These are phyloP conservation scores for Orbilia brochopaga DNA, from an alignment of 2,329 filamentous ascomycete species.

Conservation along the genomic window DNA sequence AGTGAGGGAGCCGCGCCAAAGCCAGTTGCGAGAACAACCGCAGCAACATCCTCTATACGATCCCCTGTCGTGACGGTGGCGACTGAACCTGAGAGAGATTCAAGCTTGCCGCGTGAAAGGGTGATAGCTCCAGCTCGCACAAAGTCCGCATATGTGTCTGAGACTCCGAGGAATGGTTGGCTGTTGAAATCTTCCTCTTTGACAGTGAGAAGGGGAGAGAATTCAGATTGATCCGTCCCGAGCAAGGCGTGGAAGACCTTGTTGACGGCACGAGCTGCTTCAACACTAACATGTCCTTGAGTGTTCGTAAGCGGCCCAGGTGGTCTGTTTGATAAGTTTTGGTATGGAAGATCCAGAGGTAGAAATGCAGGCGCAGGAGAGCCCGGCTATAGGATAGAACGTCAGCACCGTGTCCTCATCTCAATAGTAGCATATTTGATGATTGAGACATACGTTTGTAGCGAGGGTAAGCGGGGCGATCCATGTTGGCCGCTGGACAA, in stretches of 20 bases:
- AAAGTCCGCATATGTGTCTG: conserved; percentile 75
- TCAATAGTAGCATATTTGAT: too few species aligned
- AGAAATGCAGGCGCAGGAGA: conserved; percentile 67
- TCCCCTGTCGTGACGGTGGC: conserved; percentile 57
- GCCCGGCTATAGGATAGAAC: conserved; percentile 58
- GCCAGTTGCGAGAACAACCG: conserved; percentile 76
- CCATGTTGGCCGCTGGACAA: conserved; percentile 74
- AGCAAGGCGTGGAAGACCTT: conserved; percentile 62
- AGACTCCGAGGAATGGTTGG: conserved; percentile 72
- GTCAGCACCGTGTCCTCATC: conserved; percentile 57
- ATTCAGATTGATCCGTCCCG: conserved; percentile 65
- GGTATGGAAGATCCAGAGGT: conserved; percentile 74
- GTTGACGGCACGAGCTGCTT: conserved; percentile 66
- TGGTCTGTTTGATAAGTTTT: conserved; percentile 70
- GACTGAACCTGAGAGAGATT: conserved; percentile 57
- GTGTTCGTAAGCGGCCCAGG: conserved; percentile 66
- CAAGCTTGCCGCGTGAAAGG: conserved; percentile 62
- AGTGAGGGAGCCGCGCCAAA: conserved; percentile 71
- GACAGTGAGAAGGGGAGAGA: conserved; percentile 60
- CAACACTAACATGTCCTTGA: conserved; percentile 69
- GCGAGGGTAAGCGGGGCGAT: conserved; percentile 68
- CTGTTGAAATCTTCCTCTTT: conserved; percentile 59
- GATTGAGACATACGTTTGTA: conserved; percentile 60
- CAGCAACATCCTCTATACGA: conserved; percentile 66
- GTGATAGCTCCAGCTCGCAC: conserved; percentile 70